Conservation (phyloP, 2,329 filamentous ascomycete species). For the Ophiocordyceps robertsii region DNA sequence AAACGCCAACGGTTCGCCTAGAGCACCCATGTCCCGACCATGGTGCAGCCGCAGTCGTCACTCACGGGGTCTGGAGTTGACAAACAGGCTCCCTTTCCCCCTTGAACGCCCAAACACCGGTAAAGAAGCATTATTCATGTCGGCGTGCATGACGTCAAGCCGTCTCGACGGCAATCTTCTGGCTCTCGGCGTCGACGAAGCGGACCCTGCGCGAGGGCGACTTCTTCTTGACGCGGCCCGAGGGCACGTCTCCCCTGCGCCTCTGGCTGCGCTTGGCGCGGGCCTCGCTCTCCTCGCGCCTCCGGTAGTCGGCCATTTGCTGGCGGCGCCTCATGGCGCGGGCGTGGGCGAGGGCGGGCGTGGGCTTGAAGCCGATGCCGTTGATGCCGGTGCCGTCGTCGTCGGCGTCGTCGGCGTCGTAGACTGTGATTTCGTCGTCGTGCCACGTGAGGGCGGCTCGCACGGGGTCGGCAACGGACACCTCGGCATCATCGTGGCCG, state of each 20-base stretch:
- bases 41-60: neutral
- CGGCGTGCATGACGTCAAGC: slow-evolving; percentile 8
- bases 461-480: slow-evolving; percentile 34
- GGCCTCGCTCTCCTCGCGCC: slow-evolving; percentile 47
- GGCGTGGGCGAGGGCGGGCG: slow-evolving; percentile 44
- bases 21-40: neutral
- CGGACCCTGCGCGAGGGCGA: slow-evolving; percentile 21
- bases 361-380: slow-evolving; percentile 53
- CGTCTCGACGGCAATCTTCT: slow-evolving; percentile 16
- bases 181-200: slow-evolving; percentile 25
- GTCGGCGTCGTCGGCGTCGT: slow-evolving; percentile 50
- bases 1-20: neutral
- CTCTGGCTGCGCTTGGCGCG: slow-evolving; percentile 40
- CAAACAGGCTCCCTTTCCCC: neutral
- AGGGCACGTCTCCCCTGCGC: slow-evolving; percentile 22
- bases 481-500: slow-evolving; percentile 17
- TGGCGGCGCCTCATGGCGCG: slow-evolving; percentile 42
- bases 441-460: slow-evolving; percentile 52
- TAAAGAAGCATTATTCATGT: neutral
- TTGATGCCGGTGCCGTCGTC: slow-evolving; percentile 56
- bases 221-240: slow-evolving; percentile 11
- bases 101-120: neutral
- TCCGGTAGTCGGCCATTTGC: slow-evolving; percentile 49
- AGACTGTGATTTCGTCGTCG: slow-evolving; percentile 54
- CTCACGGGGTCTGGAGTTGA: neutral